Conservation (phyloP, 1,284 basidiomycete species). For the Cryptococcus sp. region DNA sequence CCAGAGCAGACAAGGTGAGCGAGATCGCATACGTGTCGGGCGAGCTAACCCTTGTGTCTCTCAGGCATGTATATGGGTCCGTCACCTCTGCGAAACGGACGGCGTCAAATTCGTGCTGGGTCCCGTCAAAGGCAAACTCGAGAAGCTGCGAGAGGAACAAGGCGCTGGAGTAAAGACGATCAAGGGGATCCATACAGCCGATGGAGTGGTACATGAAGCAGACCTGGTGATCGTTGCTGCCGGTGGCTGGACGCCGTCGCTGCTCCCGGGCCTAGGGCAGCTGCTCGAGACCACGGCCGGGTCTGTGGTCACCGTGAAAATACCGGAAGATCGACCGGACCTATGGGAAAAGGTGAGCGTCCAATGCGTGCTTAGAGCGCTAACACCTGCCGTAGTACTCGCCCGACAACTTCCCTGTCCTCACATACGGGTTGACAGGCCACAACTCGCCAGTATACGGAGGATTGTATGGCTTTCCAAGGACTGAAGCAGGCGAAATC, state of each 20-base stretch:
- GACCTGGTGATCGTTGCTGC: constrained; percentile 32
- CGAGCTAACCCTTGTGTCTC: not conserved
- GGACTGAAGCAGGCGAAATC: constrained; percentile 27
- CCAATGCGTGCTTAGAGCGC: not conserved
- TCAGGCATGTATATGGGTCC: constrained; percentile 23
- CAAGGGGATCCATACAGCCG: constrained; percentile 24
- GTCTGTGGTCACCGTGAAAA: constrained; percentile 22
- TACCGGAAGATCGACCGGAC: constrained; percentile 28
- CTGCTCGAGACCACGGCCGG: constrained; percentile 34
- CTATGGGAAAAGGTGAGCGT: constrained; percentile 26
- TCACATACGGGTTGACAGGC: constrained; percentile 27
- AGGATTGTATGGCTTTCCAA: constrained; percentile 37
- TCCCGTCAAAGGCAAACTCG: constrained; percentile 17
- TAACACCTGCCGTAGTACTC: constrained; percentile 13
- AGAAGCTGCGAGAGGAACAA: constrained; percentile 11
- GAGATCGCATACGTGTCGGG: not conserved
- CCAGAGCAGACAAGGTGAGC: constrained; percentile 25
- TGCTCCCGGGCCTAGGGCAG: constrained; percentile 22
- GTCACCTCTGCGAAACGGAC: constrained; percentile 21
- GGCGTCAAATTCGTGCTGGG: constrained; percentile 30
- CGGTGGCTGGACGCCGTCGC: constrained; percentile 31
- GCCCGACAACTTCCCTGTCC: constrained; percentile 29
- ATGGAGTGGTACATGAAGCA: constrained; percentile 26
- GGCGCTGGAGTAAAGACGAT: constrained; percentile 11
- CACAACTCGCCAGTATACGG: constrained; percentile 24